Evolutionary conservation across 108 stramenopile genomes (phyloP), one percentile per base, ranked within the genome.

Genomic region (Skeletonema tropicum): DNA sequence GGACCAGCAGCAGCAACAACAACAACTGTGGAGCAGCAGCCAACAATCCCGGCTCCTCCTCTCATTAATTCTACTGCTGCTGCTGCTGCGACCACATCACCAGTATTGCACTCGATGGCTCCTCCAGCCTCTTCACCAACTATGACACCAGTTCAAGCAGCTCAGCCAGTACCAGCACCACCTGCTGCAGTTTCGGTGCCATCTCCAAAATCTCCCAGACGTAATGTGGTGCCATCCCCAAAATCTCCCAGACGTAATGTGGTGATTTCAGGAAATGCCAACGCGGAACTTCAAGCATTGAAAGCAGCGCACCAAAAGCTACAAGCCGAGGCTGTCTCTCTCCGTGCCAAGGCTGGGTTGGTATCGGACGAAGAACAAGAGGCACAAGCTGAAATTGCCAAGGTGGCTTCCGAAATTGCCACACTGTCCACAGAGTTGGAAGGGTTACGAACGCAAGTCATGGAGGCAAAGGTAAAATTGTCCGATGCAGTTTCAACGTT

Each of bases 311-410:
- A 93, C 55, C 94, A 95, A 65, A 92, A 92, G 42, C 65, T 95
- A 6, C 89, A 89, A 62, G 94, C 94, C 0, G 94, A 95, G 69
- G 89, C 90, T 26, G 85, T 95, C 57, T 74, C 86, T 23, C 88
- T 95, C 57, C 91, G 90, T 63, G 92, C 94, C 10, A 88, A 89
- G 68, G 67, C 92, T 36, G 89, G 87, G 38, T 71, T 65, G 14
- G 77, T 90, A 65, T 80, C 90, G 7, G 92, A 92, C 11, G 94
- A 95, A 64, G 94, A 95, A 71, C 80, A 77, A 17, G 85, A 90
- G 39, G 87, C 91, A 3, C 89, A 86, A 38, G 80, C 75, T 35
- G 87, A 95, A 75, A 71, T 92, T 36, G 57, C 73, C 33, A 76
- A 68, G 12, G 84, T 83, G 29, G 85, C 90, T 11, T 57, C 82